Percentiles rank a stretch among this genome's conserved stretches.
phyloP scores from a whole-genome alignment of 139 green algal genomes.

The Gonium pectorale region DNA sequence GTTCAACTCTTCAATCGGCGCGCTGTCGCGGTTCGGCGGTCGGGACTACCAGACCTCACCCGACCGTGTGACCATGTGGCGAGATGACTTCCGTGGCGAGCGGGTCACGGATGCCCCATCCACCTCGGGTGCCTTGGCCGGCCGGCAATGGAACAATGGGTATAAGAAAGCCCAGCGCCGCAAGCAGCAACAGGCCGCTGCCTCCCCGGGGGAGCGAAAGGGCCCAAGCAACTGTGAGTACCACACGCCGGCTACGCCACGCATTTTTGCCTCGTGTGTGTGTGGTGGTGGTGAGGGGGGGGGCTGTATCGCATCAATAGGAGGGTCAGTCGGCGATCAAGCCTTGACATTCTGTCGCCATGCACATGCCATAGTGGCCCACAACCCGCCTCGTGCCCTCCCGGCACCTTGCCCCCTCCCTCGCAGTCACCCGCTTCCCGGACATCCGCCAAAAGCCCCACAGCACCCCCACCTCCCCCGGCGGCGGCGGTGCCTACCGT shows the following conservation, averaged over 20 bases:
- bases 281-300: no score
- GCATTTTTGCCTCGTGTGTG: no score
- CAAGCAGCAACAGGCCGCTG: background rate
- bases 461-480: background rate
- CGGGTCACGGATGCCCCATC: conserved; percentile 8
- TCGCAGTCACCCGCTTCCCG: background rate
- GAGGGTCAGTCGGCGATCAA: no score
- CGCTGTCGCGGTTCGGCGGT: no score
- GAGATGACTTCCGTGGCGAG: background rate
- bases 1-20: no score
- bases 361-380: no score
- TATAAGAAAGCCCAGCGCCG: background rate
- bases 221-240: conserved; percentile 32
- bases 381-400: no score
- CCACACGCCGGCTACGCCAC: background rate
- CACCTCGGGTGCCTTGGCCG: no score
- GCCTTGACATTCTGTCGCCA: no score
- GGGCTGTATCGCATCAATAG: no score
- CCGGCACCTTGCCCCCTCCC: background rate
- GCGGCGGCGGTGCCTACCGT: no score
- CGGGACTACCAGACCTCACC: background rate
- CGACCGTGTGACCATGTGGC: conserved; percentile 3
- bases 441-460: background rate
- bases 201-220: background rate
- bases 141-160: no score